Conservation (phyloP, 1,284 basidiomycete genomes). For the Boletus sp. region DNA sequence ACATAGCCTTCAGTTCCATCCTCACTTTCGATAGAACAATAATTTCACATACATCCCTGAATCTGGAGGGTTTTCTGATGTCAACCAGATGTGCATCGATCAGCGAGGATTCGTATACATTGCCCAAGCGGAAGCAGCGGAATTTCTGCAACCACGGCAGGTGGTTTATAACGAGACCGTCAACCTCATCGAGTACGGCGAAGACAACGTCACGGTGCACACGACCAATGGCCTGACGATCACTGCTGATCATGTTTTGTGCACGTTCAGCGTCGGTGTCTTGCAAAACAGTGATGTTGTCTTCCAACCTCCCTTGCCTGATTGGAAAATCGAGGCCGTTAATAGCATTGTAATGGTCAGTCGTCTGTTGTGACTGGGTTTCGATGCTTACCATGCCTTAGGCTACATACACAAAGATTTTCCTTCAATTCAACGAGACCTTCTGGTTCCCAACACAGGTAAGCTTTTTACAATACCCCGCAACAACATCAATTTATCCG, state of each 20-base stretch:
- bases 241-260: slow-evolving; percentile 10
- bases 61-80: slow-evolving; percentile 5
- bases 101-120: slow-evolving; percentile 10
- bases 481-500: background rate
- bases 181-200: background rate
- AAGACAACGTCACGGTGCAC: slow-evolving; percentile 4
- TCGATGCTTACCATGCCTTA: background rate
- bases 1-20: background rate
- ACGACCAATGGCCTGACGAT: slow-evolving; percentile 1
- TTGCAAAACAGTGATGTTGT: slow-evolving; percentile 7
- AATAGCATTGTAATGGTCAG: slow-evolving; percentile 7
- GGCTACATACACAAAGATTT: slow-evolving; percentile 11
- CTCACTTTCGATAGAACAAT: slow-evolving; percentile 6
- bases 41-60: slow-evolving; percentile 12
- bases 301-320: slow-evolving; percentile 5
- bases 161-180: slow-evolving; percentile 8
- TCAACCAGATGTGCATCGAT: slow-evolving; percentile 2
- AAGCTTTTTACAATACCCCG: background rate
- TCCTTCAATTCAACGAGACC: slow-evolving; percentile 6
- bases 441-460: slow-evolving; percentile 10
- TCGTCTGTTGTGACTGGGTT: background rate
- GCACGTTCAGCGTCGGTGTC: slow-evolving; percentile 8
- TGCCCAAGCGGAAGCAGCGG: slow-evolving; percentile 1
- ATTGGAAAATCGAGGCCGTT: slow-evolving; percentile 6
- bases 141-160: slow-evolving; percentile 8